phyloP scores from a whole-genome alignment of 2,329 filamentous ascomycete genomes.

The Ascochyta koolunga region DNA sequence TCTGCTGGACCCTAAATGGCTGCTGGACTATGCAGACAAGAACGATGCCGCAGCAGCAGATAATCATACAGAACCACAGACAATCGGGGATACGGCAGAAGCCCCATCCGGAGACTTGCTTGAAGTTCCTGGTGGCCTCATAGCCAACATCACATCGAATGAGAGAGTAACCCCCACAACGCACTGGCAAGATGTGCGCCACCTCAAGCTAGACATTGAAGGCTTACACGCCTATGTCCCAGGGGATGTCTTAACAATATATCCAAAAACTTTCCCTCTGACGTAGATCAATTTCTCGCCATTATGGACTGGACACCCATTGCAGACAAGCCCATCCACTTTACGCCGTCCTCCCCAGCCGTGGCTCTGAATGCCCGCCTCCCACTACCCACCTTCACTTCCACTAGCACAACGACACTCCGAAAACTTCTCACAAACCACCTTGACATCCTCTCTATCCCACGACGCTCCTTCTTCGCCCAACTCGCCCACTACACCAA shows the following conservation, averaged over 20 bases:
- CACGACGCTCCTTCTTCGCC: slow-evolving; percentile 83
- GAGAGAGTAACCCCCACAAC: slow-evolving; percentile 71
- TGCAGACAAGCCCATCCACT: slow-evolving; percentile 71
- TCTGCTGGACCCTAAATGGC: slow-evolving; percentile 77
- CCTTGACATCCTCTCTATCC: slow-evolving; percentile 88
- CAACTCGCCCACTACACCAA: slow-evolving; percentile 76
- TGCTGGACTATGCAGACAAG: slow-evolving; percentile 53
- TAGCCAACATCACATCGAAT: slow-evolving; percentile 69
- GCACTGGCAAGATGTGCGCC: slow-evolving; percentile 95
- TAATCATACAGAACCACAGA: not conserved
- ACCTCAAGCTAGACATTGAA: slow-evolving; percentile 66
- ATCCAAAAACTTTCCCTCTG: slow-evolving; percentile 80
- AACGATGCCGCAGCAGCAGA: slow-evolving; percentile 10
- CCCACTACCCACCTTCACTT: slow-evolving; percentile 49
- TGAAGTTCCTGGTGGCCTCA: slow-evolving; percentile 63
- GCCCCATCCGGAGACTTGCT: slow-evolving; percentile 55
- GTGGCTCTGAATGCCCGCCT: slow-evolving; percentile 46
- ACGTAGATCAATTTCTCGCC: slow-evolving; percentile 78
- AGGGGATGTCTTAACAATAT: slow-evolving; percentile 81
- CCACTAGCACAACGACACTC: slow-evolving; percentile 62
- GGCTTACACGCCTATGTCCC: slow-evolving; percentile 62
- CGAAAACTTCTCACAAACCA: slow-evolving; percentile 79
- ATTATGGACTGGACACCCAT: slow-evolving; percentile 78
- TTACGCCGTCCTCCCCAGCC: slow-evolving; percentile 49
- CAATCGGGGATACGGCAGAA: slow-evolving; percentile 17